A percentile compares a stretch with the other conserved stretches of the same genome.
These are phyloP conservation scores for Leishmania turanica DNA, from an alignment of 208 protist genomes.

Conservation along the genomic window DNA sequence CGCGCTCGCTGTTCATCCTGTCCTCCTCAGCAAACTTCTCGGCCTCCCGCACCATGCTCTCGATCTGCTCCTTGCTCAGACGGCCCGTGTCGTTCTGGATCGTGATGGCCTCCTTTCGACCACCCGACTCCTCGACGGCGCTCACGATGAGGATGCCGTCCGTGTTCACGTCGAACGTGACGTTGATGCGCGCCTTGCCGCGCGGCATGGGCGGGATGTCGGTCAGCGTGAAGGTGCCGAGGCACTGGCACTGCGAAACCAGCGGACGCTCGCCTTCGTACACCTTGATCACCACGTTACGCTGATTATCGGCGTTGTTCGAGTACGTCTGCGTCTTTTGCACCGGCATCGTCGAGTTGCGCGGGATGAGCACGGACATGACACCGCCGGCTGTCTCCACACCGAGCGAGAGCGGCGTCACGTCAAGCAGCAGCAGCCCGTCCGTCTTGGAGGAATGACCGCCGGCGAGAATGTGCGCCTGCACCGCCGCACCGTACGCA, in stretches of 20 bases:
- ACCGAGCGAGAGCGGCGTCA: conserved; percentile 96
- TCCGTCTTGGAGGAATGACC: conserved; percentile 70
- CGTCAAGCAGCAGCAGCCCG: conserved; percentile 81
- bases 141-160: conserved; percentile 98
- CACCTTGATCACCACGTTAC: conserved; percentile 92
- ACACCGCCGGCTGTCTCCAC: conserved; percentile 94
- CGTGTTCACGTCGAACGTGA: conserved; percentile 98
- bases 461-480: conserved; percentile 95
- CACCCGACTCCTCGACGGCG: conserved; percentile 94
- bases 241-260: conserved; percentile 93
- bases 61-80: conserved; percentile 95
- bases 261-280: conserved; percentile 95
- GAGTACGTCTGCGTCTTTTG: conserved; percentile 91
- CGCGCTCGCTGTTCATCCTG: conserved; percentile 69
- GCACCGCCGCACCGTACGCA: conserved; percentile 96
- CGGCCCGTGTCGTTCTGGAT: conserved; percentile 98
- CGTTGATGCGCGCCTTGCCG: conserved; percentile 98
- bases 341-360: conserved; percentile 85
- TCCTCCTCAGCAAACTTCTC: conserved; percentile 95
- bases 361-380: conserved; percentile 93
- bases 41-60: conserved; percentile 95
- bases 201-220: conserved; percentile 80
- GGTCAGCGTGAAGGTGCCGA: conserved; percentile 95
- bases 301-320: conserved; percentile 88
- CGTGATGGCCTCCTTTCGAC: conserved; percentile 88